Percentiles rank a stretch among this genome's conserved stretches.
Conservation (phyloP, 805 yeast genomes). For the Wickerhamiella cacticola region DNA sequence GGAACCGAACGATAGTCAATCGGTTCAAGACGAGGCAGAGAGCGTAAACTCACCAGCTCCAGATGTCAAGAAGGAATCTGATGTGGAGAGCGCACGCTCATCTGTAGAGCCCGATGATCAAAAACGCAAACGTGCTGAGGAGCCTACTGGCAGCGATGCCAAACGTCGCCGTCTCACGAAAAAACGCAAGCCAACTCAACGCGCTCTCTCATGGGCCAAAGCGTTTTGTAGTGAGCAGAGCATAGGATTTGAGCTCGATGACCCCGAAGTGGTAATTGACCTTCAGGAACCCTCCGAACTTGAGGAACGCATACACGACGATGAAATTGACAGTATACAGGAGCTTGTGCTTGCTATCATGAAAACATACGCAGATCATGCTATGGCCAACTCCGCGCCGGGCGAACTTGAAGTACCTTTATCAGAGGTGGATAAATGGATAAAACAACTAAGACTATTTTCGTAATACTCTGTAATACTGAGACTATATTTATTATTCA, state of each 20-base stretch:
- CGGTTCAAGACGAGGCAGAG: no score
- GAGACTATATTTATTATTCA: neutral
- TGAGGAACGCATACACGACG: conserved; percentile 12
- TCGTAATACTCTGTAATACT: neutral
- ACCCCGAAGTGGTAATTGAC: conserved; percentile 8
- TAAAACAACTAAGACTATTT: neutral
- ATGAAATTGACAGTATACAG: conserved; percentile 11
- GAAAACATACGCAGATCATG: conserved; percentile 8
- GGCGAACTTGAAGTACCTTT: neutral
- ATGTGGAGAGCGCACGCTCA: neutral
- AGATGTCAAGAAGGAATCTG: neutral
- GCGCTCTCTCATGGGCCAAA: conserved; percentile 8
- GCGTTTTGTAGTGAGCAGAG: conserved; percentile 10
- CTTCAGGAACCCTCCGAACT: conserved; percentile 13
- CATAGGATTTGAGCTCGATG: conserved; percentile 10
- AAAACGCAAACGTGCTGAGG: conserved; percentile 10
- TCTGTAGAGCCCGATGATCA: conserved; percentile 8
- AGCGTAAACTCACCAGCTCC: neutral
- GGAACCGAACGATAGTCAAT: no score
- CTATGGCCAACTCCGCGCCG: conserved; percentile 9
- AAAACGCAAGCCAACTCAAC: neutral
- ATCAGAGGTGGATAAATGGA: conserved; percentile 3
- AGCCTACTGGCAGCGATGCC: neutral
- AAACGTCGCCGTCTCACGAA: conserved; percentile 10
- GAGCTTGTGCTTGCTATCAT: conserved; percentile 7